Evolutionary conservation across 1,284 basidiomycete genomes (phyloP), one percentile per base, ranked within the genome.

Genomic region (Irpex lacteus): DNA sequence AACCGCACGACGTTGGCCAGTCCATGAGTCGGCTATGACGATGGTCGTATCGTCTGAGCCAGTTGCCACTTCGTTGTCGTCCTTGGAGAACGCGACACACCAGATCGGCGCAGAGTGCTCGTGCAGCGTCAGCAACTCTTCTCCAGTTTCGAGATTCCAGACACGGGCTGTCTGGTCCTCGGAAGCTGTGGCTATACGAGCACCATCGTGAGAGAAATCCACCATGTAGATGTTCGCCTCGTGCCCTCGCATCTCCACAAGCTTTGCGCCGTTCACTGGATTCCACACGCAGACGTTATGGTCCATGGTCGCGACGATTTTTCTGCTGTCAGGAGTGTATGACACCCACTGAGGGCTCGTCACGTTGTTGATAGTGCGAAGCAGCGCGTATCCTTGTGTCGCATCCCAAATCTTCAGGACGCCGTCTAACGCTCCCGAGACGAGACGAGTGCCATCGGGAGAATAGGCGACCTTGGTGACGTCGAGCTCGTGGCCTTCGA

Each of bases 171-270:
- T 68, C 3, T 63, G 62, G 57, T 72, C 69, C 18, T 70, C 68
- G 5, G 72, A 71, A 47, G 69, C 70, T 11, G 73, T 71, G 5
- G 69, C 66, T 44, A 75, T 26, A 11, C 66, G 68, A n/a, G 44
- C 56, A 21, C 66, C 66, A 47, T 71, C 70, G 11, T 66, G 68
- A 8, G 74, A 71, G 62, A 72, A 72, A 47, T 5, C 44, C 13
- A 7, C 18, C 44, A 47, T 47, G 18, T 47, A n/a, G 7, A 47
- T 47, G 3, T n/a, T 47, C 5, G 13, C 18, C 13, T 47, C 44
- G 18, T 47, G 44, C 2, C 44, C 44, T n/a, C 44, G 13, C 44
- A 47, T 47, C 13, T 11, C n/a, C n/a, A n/a, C 40, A 47, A 47
- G 13, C 40, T 47, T 11, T n/a, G 11, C n/a, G 13, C 40, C 40